Evolutionary conservation across 768 basidiomycete genomes (phyloP), one percentile per base, ranked within the genome.

Genomic region (Lactifluus pinguis): DNA sequence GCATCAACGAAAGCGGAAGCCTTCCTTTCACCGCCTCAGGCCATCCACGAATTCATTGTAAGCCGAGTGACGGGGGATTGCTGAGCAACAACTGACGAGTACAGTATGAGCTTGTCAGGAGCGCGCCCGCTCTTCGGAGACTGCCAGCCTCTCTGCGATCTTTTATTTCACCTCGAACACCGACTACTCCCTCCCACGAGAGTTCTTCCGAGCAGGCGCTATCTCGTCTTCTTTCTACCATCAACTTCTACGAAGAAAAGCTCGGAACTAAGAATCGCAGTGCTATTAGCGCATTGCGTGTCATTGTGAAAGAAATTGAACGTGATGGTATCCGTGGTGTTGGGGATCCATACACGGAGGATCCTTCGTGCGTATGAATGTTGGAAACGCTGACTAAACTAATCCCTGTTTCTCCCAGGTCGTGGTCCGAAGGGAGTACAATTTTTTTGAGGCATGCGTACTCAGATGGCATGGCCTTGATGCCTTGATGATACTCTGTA

Each of bases 21-120:
- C 2, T 76, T 83, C 61, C 69, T 87, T 7, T 80, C 84, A 1
- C 76, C 78, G 19, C 78, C 86, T 5, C 70, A 71, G 25, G 77
- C 82, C 9, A 59, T 83, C 6, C 83, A 87, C 60, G 81, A 83
- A 55, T 74, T 87, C 29, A 76, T 87, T 57, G 87, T 87, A 71
- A 66, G 84, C 72, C 39, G 38, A 62, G 30, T 47, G 36, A 30
- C 14, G 44, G 53, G 53, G 49, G 14, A 21, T 53, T 15, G 34
- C 45, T 44, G 1, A 7, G 34, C 57, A 39, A 30, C 36, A 42
- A 53, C 57, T 61, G 44, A 49, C 34, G 36, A 21, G 19, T 48
- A 38, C 48, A 87, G 84, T 87, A 88, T 62, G 85, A 88, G 64
- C 74, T 87, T 19, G 79, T 86, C 21, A 79, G 85, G 19, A 83